Percentiles rank a stretch among this genome's conserved stretches.
These are phyloP conservation scores for Phytopythium ostracodes DNA, from an alignment of 352 stramenopile species.

Conservation along the genomic window DNA sequence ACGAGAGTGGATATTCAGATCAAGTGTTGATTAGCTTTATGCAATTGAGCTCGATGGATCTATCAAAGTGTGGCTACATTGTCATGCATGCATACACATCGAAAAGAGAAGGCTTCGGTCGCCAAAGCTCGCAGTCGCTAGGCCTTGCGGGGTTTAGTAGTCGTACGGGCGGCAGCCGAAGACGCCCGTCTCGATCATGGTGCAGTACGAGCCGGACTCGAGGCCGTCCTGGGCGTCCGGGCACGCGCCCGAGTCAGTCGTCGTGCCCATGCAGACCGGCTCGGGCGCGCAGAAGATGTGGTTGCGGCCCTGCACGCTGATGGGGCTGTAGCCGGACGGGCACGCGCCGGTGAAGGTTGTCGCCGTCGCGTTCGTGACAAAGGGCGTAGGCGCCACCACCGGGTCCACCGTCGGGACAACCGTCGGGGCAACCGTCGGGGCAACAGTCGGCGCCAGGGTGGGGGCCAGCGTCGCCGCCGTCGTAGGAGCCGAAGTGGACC, in stretches of 20 bases:
- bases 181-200: conserved; percentile 20
- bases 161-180: conserved; percentile 17
- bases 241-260: conserved; percentile 10
- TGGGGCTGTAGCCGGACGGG: conserved; percentile 15
- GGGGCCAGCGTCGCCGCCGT: too few relatives aligned
- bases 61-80: too few relatives aligned
- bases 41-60: too few relatives aligned
- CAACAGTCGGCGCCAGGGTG: too few relatives aligned
- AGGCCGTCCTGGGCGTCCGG: conserved; percentile 11
- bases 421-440: background rate
- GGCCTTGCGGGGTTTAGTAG: too few relatives aligned
- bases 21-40: too few relatives aligned
- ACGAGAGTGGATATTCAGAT: too few relatives aligned
- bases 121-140: too few relatives aligned
- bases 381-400: background rate
- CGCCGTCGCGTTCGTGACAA: background rate
- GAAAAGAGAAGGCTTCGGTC: background rate
- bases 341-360: background rate
- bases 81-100: background rate
- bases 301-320: conserved; percentile 18
- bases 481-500: too few relatives aligned
- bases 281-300: conserved; percentile 19
- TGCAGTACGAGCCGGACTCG: conserved; percentile 18
- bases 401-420: background rate
- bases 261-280: conserved; percentile 13